Evolutionary conservation across 2,329 filamentous ascomycete species (phyloP), one percentile per base, ranked within the genome.

Genomic region (Hymenoscyphus fructigenus): DNA sequence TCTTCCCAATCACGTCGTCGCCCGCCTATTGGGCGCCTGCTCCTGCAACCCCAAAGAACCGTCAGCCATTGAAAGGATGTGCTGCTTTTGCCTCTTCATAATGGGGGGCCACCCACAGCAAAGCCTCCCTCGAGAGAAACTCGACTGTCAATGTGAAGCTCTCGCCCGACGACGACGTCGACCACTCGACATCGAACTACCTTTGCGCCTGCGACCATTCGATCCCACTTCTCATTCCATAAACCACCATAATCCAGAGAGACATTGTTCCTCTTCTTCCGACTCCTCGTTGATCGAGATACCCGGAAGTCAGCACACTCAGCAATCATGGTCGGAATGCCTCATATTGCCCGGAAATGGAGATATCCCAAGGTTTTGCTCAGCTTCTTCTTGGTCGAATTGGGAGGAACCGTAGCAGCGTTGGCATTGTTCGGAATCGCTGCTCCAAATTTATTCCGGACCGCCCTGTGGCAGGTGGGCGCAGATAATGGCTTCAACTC

Each of bases 361-460:
- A 81, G 79, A 65, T 76, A 76, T 44, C 79, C 80, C 3, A 80
- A 78, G 66, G 65, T 81, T 63, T 76, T 85, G 67, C 75, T 80
- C 64, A 79, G 72, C 63, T 80, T 91, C 68, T 85, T 93, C 80
- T 73, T 85, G 59, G 73, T 87, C 60, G 91, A 94, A 78, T 82
- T 93, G 61, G 77, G 79, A 44, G 83, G 88, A 68, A 85, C 88
- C 28, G 81, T 94, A 63, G 83, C 87, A 17, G 79, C 85, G 59
- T 83, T 94, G 68, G 83, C 90, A 44, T 82, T 93, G 61, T 91
- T 90, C 75, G 90, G 87, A 70, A 86, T 93, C 72, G 85, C 90
- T 38, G 87, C 90, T 70, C 90, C 91, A 17, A 84, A 93, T 75
- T 82, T 88, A 62, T 93, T 89, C 76, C 86, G 91, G 57, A 88